Conservation (phyloP, 2,329 filamentous ascomycete genomes). For the Aspergillus terreus region DNA sequence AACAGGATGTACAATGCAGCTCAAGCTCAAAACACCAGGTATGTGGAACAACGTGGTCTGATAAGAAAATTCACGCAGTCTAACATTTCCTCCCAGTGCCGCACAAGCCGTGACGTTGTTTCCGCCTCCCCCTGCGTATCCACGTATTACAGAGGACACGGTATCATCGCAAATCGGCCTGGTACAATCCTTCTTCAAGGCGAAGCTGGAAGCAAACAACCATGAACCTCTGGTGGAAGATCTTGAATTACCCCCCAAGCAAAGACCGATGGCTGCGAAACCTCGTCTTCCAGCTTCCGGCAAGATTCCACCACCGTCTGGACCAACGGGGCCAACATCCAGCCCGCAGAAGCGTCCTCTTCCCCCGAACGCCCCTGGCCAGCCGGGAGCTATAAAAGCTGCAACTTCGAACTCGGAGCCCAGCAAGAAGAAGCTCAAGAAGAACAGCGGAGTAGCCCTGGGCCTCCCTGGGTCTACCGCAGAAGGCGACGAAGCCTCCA, state of each 20-base stretch:
- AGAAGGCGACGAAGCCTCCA: slow-evolving; percentile 24
- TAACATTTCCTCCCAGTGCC: slow-evolving; percentile 17
- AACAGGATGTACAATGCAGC: slow-evolving; percentile 83
- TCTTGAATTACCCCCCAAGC: slow-evolving; percentile 89
- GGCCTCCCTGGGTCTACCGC: slow-evolving; percentile 22
- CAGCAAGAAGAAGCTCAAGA: slow-evolving; percentile 42
- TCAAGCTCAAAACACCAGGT: slow-evolving; percentile 68
- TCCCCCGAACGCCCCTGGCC: slow-evolving; percentile 22
- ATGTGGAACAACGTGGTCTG: slow-evolving; percentile 21
- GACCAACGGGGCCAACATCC: slow-evolving; percentile 26
- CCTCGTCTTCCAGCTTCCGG: slow-evolving; percentile 45
- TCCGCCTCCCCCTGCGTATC: slow-evolving; percentile 65
- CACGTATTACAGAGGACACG: slow-evolving; percentile 74
- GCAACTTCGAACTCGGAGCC: slow-evolving; percentile 26
- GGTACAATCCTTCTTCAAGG: slow-evolving; percentile 85
- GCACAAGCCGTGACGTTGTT: slow-evolving; percentile 54
- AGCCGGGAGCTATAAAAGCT: slow-evolving; percentile 23
- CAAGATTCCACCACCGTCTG: slow-evolving; percentile 39
- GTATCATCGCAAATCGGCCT: slow-evolving; percentile 79
- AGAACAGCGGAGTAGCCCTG: slow-evolving; percentile 33
- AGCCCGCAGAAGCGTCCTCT: slow-evolving; percentile 42
- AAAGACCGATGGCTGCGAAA: slow-evolving; percentile 54
- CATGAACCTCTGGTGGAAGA: slow-evolving; percentile 86
- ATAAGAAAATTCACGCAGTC: background rate
- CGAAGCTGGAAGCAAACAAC: slow-evolving; percentile 78